Base-by-base conservation (phyloP, 495 filamentous ascomycete genomes). In the Letharia lupina region DNA sequence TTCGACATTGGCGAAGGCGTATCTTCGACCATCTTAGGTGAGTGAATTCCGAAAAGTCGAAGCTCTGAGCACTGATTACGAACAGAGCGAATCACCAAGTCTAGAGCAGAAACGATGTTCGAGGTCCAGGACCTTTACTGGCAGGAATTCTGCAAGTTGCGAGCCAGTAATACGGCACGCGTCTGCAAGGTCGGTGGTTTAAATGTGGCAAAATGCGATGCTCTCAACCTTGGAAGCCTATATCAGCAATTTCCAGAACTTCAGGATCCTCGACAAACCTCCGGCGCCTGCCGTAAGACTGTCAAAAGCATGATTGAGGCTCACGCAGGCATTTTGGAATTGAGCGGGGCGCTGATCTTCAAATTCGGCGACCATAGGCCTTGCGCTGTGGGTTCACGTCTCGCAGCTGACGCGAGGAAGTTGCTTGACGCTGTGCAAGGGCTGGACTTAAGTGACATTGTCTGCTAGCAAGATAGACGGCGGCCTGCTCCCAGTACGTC, bases 171-270 rank as follows among this genome's bases (percentile, higher is more conserved):
- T 2, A 44, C 40, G 2, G 16, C 35, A 6, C 39, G 52, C 16
- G 40, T 64, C 1, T 64, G 62, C 5, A 44, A 8, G 31, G 10
- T 50, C 18, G 15, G 10, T 35, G 20, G 62, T 1, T 0, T 4
- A 2, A 41, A 64, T 0, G 1, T 12, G 0, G 31, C 35, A n/a
- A 35, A 40, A 13, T 64, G 50, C 2, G 62, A 64, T 28, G 62
- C 62, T 8, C 8, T 45, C 4, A 57, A 57, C 13, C 48, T 64
- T 18, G 62, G 62, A 4, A 44, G 48, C 39, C 37, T 64, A 11
- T 64, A 31, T 16, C 62, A 64, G 12, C 62, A 57, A 42, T 37
- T 64, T 44, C 62, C 62, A 23, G 23, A 64, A 3, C 62, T 64
- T 23, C 35, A 50, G 4, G 23, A 64, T 33, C 62, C 62, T 54